These are phyloP conservation scores for Emmonsia crescens DNA, from an alignment of 2,329 filamentous ascomycete genomes.

Conservation along the genomic window DNA sequence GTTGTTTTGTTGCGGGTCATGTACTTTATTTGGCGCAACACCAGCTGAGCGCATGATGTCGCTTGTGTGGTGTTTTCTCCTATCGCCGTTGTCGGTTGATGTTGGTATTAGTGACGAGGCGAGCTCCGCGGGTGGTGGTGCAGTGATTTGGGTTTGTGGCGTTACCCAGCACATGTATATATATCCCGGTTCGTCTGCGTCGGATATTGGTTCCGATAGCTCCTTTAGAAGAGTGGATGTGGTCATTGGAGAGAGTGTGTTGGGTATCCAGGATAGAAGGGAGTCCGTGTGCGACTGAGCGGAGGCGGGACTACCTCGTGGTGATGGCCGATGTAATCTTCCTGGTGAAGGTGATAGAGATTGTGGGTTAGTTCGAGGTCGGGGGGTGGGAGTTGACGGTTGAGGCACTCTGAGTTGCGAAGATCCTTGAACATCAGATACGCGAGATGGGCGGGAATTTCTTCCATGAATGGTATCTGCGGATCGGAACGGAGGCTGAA, in stretches of 20 bases:
- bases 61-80: constrained; percentile 24
- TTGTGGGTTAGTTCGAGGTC: constrained; percentile 1
- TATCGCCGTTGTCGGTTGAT: constrained; percentile 16
- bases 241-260: constrained; percentile 53
- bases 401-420: background rate
- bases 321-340: constrained; percentile 10
- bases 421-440: background rate
- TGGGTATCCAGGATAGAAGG: constrained; percentile 59
- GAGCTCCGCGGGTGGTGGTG: constrained; percentile 33
- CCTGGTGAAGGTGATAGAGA: constrained; percentile 6
- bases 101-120: constrained; percentile 50
- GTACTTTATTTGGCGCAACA: constrained; percentile 16
- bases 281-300: constrained; percentile 31
- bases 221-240: constrained; percentile 64
- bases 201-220: constrained; percentile 62
- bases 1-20: background rate
- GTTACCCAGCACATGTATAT: constrained; percentile 99
- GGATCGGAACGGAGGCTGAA: background rate
- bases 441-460: background rate
- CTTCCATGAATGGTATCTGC: background rate
- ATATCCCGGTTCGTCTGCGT: constrained; percentile 70
- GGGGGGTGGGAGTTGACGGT: background rate
- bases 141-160: constrained; percentile 43
- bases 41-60: constrained; percentile 30
- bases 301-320: constrained; percentile 11